Base-by-base conservation (phyloP, 805 yeast genomes). In the Hyphopichia homilentoma region DNA sequence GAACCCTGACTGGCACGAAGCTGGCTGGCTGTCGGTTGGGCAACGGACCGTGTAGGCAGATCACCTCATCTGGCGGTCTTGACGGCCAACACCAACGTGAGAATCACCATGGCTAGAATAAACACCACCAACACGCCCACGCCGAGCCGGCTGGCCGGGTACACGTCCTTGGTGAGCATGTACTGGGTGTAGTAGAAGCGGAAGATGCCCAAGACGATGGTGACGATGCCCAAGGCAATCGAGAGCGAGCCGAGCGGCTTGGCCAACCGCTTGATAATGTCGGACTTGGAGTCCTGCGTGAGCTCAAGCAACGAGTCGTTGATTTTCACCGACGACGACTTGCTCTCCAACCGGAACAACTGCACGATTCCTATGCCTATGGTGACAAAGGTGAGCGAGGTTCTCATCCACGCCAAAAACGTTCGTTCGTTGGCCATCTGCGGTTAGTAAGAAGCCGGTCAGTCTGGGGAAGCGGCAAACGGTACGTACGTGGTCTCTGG, bases 301-400 rank as follows among this genome's bases (percentile, higher is more conserved):
- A 50, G 30, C 5, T 29, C 25, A 2, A 52, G 16, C 4, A 36
- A 21, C 11, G 33, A 16, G 18, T 33, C 38, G 24, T 40, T 36
- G 20, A 50, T 37, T 4, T 36, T 34, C 2, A 50, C 46, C 20
- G 41, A 38, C 2, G 57, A 32, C 13, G 44, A 19, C 15, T 43
- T 47, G 9, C 40, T 41, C 25, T 57, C 64, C 29, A 79, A 45
- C 37, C 74, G 62, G 46, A 77, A 68, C 40, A 79, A 56, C 47
- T 79, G 84, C 0, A 81, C 64, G 4, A 76, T 63, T n/a, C 76
- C 82, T 11, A 77, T 72, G 0, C 84, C 84, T 21, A 75, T 62
- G 1, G 81, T 70, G 3, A 78, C 71, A 29, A 77, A 62, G 12
- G 77, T 71, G 25, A 79, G 52, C 2, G 81, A 74, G 0, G 84